Base-by-base conservation (phyloP, 768 basidiomycete genomes). In the Suillus ampliporus region DNA sequence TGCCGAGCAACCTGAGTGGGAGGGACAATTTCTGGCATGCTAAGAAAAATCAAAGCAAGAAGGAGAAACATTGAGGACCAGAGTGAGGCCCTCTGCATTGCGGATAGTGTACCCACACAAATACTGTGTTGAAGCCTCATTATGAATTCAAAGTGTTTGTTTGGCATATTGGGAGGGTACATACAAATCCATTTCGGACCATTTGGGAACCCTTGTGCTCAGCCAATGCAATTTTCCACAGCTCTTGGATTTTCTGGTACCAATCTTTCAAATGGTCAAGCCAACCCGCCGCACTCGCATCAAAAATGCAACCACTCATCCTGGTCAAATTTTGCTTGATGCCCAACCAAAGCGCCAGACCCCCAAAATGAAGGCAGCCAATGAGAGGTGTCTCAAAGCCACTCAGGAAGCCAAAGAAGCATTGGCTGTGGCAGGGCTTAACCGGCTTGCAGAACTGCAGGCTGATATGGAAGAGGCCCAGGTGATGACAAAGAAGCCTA, bases 301-400 rank as follows among this genome's bases (percentile, higher is more conserved):
- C 14, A 48, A 52, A 37, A 66, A 66, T 46, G 53, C 40, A 2
- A 54, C 51, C 17, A 35, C 53, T n/a, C 62, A 54, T 14, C 65
- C 65, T n/a, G 65, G 58, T 19, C 10, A 47, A 5, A 63, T 63
- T 26, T 17, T 63, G n/a, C 38, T 60, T 10, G 15, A 58, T 8
- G 48, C 61, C 28, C 23, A 43, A 17, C 43, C 19, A 34, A 66
- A 66, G 14, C 38, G 34, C 52, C 19, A 31, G 43, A 63, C 62
- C n/a, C 57, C 63, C 54, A 56, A 44, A 13, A 35, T 53, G 41
- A 63, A 66, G 46, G 61, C 62, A n/a, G 59, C 35, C 10, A 47
- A 66, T n/a, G 59, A 66, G 52, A 50, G 61, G 40, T 26, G 11
- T 14, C 47, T 61, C 38, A 60, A 57, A 38, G 58, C 53, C 4